Evolutionary conservation across 2,329 filamentous ascomycete genomes (phyloP).

Genomic region (Fusarium sp.): DNA sequence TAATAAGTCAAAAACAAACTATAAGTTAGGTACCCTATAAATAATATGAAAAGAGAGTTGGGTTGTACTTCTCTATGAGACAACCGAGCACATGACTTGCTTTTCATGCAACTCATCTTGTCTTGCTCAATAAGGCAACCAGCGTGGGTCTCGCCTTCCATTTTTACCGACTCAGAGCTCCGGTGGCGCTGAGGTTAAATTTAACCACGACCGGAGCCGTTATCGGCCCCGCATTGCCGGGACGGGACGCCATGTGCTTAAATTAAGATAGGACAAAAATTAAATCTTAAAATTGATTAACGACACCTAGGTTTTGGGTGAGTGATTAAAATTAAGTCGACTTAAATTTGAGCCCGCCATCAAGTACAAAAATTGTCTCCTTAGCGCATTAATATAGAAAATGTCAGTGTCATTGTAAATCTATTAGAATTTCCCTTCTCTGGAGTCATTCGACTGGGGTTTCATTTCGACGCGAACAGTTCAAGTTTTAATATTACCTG

Average conservation of each 20-base stretch:
- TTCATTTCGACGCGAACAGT: not conserved
- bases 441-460: too few species aligned
- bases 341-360: not conserved
- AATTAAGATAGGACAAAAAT: not conserved
- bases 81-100: conserved; percentile 14
- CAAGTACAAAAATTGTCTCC: not conserved
- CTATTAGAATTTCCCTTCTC: not conserved
- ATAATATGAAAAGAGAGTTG: not conserved
- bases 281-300: not conserved
- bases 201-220: conserved; percentile 14
- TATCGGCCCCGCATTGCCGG: conserved; percentile 23
- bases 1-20: not conserved
- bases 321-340: not conserved
- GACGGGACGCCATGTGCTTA: conserved; percentile 1
- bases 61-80: not conserved
- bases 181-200: conserved; percentile 15
- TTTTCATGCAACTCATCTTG: conserved; percentile 11
- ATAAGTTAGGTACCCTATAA: not conserved
- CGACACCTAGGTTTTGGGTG: not conserved
- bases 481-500: too few species aligned
- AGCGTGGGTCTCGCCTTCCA: conserved; percentile 17
- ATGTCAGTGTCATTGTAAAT: not conserved
- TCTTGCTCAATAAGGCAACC: conserved; percentile 7
- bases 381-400: not conserved
- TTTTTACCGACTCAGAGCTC: conserved; percentile 3